phyloP scores from a whole-genome alignment of 2,329 filamentous ascomycete genomes.

The Colletotrichum falcatum region DNA sequence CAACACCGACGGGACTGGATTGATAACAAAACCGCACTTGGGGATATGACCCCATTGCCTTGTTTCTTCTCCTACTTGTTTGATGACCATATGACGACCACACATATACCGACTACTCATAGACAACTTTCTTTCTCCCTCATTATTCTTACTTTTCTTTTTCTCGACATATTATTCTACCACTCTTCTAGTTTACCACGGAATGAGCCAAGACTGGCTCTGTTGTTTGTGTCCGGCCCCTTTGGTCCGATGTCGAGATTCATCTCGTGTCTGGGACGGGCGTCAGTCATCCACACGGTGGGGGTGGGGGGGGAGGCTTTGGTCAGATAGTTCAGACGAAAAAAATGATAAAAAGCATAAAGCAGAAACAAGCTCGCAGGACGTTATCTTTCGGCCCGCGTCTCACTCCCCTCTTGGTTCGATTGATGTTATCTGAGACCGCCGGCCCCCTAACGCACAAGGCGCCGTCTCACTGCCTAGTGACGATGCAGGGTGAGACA shows the following conservation, averaged over 20 bases:
- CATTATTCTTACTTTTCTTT: background rate
- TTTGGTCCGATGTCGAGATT: conserved; percentile 2
- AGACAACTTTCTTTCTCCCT: conserved; percentile 11
- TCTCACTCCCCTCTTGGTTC: background rate
- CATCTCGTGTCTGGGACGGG: background rate
- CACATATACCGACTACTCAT: conserved; percentile 27
- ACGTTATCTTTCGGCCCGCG: background rate
- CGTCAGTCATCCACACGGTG: background rate
- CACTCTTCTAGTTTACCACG: background rate
- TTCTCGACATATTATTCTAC: background rate
- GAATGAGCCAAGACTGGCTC: background rate
- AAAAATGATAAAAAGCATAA: background rate
- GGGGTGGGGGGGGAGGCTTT: background rate
- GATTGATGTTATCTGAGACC: background rate
- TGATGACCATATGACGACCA: conserved; percentile 34
- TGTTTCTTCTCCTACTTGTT: background rate
- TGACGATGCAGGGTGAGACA: conserved; percentile 3
- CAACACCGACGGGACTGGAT: conserved; percentile 19
- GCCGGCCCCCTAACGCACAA: background rate
- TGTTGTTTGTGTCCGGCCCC: background rate
- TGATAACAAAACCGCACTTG: conserved; percentile 13
- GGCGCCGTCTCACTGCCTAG: background rate
- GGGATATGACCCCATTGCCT: background rate
- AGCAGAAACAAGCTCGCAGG: conserved; percentile 8
- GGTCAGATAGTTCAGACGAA: background rate